Evolutionary conservation across 1,284 basidiomycete genomes (phyloP).

Genomic region (Limonomyces culmigenus): DNA sequence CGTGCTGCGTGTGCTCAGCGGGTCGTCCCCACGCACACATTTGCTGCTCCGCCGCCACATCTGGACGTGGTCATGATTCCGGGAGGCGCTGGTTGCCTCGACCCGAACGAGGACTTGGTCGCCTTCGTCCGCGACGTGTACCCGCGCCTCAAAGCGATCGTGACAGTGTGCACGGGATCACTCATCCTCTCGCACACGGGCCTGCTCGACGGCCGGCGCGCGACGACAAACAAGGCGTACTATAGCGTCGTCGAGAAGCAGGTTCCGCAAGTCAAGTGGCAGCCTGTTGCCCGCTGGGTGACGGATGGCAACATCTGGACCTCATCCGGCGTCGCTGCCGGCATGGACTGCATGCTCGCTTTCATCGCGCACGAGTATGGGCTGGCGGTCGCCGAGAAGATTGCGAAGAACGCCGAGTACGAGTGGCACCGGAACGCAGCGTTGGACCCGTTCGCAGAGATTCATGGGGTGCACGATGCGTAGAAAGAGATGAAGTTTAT

Average conservation of each 20-base stretch:
- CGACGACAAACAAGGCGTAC: background rate
- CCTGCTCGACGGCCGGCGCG: background rate
- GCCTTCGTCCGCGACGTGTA: background rate
- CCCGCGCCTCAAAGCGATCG: background rate
- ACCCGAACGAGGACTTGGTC: background rate
- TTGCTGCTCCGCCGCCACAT: background rate
- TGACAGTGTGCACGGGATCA: background rate
- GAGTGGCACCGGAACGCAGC: no score
- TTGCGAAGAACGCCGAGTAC: no score
- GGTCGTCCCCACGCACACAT: background rate
- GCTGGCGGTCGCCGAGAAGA: no score
- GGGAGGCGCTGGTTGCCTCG: no score
- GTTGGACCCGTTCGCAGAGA: no score
- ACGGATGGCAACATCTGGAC: constrained; percentile 18
- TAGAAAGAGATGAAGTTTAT: no score
- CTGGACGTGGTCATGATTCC: background rate
- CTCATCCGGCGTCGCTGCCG: constrained; percentile 15
- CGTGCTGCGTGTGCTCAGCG: no score
- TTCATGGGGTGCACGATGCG: no score
- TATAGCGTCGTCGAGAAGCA: background rate
- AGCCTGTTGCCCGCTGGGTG: constrained; percentile 18
- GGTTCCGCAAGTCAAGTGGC: constrained; percentile 11
- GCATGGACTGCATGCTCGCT: constrained; percentile 4
- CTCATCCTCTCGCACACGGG: background rate
- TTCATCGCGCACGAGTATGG: background rate